These are phyloP conservation scores for Oryza glumipatula DNA, from an alignment of 176 grass and related monocot species.

Conservation along the genomic window DNA sequence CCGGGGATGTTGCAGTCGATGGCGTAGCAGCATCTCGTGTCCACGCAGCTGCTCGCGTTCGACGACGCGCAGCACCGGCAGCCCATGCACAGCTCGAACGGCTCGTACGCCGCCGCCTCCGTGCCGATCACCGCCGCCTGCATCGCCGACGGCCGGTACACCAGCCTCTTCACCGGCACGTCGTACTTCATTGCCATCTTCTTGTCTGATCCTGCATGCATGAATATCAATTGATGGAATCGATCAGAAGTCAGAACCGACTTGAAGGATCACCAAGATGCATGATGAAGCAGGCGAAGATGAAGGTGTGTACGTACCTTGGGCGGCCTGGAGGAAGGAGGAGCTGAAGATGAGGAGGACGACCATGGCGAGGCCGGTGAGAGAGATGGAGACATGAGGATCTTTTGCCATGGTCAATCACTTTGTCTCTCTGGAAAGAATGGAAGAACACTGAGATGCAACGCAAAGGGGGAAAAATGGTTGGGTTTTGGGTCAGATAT, in stretches of 20 bases:
- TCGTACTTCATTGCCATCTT: not conserved
- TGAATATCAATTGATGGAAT: not conserved
- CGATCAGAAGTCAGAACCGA: no score
- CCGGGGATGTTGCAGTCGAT: constrained; percentile 84
- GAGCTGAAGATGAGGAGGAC: not conserved
- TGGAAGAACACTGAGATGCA: not conserved
- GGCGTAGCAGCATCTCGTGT: constrained; percentile 70
- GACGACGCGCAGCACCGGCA: constrained; percentile 65
- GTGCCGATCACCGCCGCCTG: not conserved
- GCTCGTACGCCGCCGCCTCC: constrained; percentile 24
- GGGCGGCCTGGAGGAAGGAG: not conserved
- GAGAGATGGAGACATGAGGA: not conserved
- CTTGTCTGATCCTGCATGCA: not conserved
- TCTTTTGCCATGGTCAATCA: constrained; percentile 23
- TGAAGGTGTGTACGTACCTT: not conserved
- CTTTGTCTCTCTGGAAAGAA: not conserved
- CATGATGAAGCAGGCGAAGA: no score
- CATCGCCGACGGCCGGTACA: constrained; percentile 26
- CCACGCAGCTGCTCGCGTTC: constrained; percentile 48
- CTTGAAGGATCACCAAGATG: no score
- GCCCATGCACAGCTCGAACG: constrained; percentile 64
- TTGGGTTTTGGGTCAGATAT: no score
- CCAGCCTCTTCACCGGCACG: constrained; percentile 36
- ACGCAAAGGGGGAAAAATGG: not conserved
- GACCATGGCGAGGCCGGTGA: not conserved